Evolutionary conservation across 305 asterid genomes (phyloP), one percentile per base, ranked within the genome.

Genomic region (Plantago rigida): DNA sequence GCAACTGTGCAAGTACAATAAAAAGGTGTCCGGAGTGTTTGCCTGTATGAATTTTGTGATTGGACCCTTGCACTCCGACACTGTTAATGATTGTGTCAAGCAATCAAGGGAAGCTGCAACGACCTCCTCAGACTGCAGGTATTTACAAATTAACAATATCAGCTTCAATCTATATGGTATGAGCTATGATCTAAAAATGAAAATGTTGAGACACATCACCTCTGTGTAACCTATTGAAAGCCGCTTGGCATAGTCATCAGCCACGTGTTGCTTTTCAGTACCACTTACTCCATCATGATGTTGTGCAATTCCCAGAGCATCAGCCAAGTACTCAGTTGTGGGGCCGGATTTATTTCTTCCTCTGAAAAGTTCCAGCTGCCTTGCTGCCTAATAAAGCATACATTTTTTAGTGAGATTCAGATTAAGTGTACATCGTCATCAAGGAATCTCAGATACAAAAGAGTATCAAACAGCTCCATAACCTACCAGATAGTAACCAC

Each of bases 251-350:
- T 85, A 87, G 78, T 87, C 95, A 78, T 81, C 34, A 69, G 95
- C 91, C 4, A 87, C 94, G 56, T 87, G 95, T 59, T 87, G 95
- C 76, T 87, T 66, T 66, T 77, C 85, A 7, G 95, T 87, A 63
- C 95, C 95, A 59, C 83, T 60, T 75, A 87, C 91, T n/a, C 89
- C 95, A 79, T 87, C 95, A 76, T 87, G 95, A 72, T 87, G 95
- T 69, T 87, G 95, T 62, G 84, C 87, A 58, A 87, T 73, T 19
- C 87, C 95, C 73, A 87, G 68, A 69, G 95, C 91, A 75, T 82
- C 83, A 19, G 82, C 91, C 67, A 87, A 72, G 42, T 77, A 78
- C 66, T 87, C 94, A 13, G 86, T 85, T 7, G 84, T 87, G 14
- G 85, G 78, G 12, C 88, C 87, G 10, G 76, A 56, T 66, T 77